These are phyloP conservation scores for Cyclotella sp. DNA, from an alignment of 108 stramenopile genomes.

Conservation along the genomic window DNA sequence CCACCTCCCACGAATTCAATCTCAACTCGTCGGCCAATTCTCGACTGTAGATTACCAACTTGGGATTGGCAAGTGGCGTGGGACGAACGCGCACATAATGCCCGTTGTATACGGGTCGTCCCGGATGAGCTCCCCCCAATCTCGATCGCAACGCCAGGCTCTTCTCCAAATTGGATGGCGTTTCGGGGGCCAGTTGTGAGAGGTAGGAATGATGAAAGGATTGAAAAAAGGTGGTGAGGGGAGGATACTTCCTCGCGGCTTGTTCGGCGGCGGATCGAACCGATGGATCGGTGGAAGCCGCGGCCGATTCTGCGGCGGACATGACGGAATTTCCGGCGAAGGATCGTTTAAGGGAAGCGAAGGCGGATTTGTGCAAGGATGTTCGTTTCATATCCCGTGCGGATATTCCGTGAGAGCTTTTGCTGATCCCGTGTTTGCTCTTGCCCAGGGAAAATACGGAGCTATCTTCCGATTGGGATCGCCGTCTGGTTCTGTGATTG, in stretches of 20 bases:
- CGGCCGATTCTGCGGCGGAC: background rate
- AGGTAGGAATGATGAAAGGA: conserved; percentile 35
- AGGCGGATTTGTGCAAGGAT: background rate
- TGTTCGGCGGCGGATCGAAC: background rate
- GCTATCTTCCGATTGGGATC: background rate
- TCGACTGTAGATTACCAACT: conserved; percentile 58
- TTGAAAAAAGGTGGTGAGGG: conserved; percentile 10
- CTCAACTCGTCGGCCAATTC: conserved; percentile 61
- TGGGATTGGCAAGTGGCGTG: conserved; percentile 67
- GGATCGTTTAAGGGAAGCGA: background rate
- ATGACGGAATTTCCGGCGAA: background rate
- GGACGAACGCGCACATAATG: conserved; percentile 80
- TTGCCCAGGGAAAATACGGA: background rate
- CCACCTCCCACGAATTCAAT: conserved; percentile 46
- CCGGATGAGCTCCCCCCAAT: conserved; percentile 9
- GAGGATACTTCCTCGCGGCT: background rate
- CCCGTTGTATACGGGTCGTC: conserved; percentile 79
- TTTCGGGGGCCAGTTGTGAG: conserved; percentile 28
- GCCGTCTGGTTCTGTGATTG: background rate
- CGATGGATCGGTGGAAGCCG: background rate
- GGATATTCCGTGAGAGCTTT: background rate
- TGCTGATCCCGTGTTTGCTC: background rate
- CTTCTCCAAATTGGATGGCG: conserved; percentile 24
- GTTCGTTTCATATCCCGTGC: background rate
- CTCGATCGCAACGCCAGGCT: background rate